A percentile compares a stretch with the other conserved stretches of the same genome.
Evolutionary conservation across 768 basidiomycete genomes (phyloP).

Genomic region (Suillus ampliporus): DNA sequence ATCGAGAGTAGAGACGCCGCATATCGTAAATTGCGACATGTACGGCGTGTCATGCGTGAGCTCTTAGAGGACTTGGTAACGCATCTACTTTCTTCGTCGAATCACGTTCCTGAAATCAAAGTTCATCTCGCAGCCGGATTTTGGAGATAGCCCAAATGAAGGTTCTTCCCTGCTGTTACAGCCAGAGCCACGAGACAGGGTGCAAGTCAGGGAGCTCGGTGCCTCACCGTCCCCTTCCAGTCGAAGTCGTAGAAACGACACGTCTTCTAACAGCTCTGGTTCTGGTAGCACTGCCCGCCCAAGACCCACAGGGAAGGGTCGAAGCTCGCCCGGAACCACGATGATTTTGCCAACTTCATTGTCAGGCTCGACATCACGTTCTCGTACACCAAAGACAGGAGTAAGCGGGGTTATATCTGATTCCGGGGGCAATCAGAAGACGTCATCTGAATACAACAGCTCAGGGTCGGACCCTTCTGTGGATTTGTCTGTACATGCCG

Average conservation of each 20-base stretch:
- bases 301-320: neutral
- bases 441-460: neutral
- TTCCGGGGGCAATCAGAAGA: neutral
- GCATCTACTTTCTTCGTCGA: slow-evolving; percentile 6
- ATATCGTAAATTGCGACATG: slow-evolving; percentile 36
- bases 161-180: neutral
- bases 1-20: slow-evolving; percentile 42
- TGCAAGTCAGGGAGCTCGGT: neutral
- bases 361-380: neutral
- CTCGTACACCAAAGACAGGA: neutral
- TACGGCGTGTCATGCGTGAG: slow-evolving; percentile 47
- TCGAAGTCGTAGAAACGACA: neutral
- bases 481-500: slow-evolving; percentile 11
- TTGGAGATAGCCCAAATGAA: neutral
- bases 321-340: neutral
- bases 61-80: slow-evolving; percentile 48
- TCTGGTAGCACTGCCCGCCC: slow-evolving; percentile 1
- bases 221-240: neutral
- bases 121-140: neutral
- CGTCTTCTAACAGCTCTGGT: neutral
- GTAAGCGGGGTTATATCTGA: neutral
- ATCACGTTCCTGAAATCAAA: neutral
- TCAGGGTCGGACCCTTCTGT: slow-evolving; percentile 12
- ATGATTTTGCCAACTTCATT: neutral
- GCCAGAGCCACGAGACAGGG: neutral